Percentiles rank a stretch among this genome's conserved stretches.
Evolutionary conservation across 2,329 filamentous ascomycete species (phyloP).

Genomic region (Pseudonectria buxi): DNA sequence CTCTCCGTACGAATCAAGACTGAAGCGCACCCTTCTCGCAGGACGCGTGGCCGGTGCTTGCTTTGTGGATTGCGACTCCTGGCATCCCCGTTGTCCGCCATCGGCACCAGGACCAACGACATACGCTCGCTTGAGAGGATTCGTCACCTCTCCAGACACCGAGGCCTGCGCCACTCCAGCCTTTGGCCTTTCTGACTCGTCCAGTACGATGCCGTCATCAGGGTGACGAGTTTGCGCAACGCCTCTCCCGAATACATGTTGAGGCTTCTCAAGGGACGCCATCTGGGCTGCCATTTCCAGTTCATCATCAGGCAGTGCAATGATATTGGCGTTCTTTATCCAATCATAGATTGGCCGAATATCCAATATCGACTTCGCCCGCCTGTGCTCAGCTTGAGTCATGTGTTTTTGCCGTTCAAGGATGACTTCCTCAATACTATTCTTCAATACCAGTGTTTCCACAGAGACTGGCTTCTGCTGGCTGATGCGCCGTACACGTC

Average conservation of each 20-base stretch:
- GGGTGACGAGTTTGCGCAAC: conserved; percentile 37
- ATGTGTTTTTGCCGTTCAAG: conserved; percentile 66
- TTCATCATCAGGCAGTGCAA: conserved; percentile 23
- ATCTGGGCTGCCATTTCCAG: conserved; percentile 40
- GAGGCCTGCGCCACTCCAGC: conserved; percentile 3
- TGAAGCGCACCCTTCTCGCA: conserved; percentile 28
- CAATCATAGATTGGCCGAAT: conserved; percentile 52
- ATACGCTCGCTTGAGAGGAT: conserved; percentile 20
- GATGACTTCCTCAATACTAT: conserved; percentile 81
- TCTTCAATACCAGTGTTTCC: conserved; percentile 74
- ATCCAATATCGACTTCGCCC: conserved; percentile 51
- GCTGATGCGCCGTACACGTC: conserved; percentile 80
- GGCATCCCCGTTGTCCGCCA: conserved; percentile 4
- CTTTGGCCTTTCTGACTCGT: conserved; percentile 13
- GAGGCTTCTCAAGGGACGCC: conserved; percentile 37
- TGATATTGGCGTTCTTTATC: conserved; percentile 47
- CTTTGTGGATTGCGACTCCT: conserved; percentile 7
- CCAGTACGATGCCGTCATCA: conserved; percentile 38
- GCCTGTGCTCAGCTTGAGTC: conserved; percentile 58
- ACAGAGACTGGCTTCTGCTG: conserved; percentile 74
- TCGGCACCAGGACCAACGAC: conserved; percentile 9
- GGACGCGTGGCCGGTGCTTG: conserved; percentile 18
- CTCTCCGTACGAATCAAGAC: conserved; percentile 13
- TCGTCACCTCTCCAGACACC: conserved; percentile 7
- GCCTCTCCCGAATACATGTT: conserved; percentile 45